Percentiles rank a stretch among this genome's conserved stretches.
Evolutionary conservation across 2,329 filamentous ascomycete genomes (phyloP).

Genomic region (Neurospora sp.): DNA sequence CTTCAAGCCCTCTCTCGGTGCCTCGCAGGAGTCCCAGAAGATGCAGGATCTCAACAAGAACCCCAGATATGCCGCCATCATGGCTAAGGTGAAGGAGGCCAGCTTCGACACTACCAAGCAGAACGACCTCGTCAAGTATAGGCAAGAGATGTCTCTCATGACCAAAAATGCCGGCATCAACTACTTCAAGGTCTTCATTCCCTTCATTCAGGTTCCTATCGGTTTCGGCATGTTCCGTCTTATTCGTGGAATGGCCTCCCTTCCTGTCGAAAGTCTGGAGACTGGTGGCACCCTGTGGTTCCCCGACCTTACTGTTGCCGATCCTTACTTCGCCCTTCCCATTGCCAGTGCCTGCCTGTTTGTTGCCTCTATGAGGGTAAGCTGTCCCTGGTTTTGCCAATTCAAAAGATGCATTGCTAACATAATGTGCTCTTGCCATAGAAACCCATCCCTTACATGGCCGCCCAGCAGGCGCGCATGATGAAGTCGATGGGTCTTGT

Average conservation of each 20-base stretch:
- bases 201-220: conserved; percentile 53
- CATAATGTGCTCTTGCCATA: conserved; percentile 3
- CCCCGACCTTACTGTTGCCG: conserved; percentile 60
- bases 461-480: conserved; percentile 21
- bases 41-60: conserved; percentile 47
- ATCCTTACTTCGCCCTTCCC: conserved; percentile 73
- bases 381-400: conserved; percentile 15
- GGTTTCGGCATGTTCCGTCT: conserved; percentile 76
- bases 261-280: conserved; percentile 75
- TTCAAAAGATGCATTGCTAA: not conserved
- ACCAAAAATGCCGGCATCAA: conserved; percentile 47
- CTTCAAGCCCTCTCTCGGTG: conserved; percentile 54
- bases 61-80: conserved; percentile 42
- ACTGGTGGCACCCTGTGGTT: conserved; percentile 69
- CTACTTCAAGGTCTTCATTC: conserved; percentile 38
- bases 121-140: conserved; percentile 33
- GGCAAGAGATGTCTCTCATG: conserved; percentile 38
- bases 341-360: conserved; percentile 46
- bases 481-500: conserved; percentile 26
- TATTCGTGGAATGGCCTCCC: conserved; percentile 58
- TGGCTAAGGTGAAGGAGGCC: conserved; percentile 41
- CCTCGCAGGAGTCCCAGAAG: conserved; percentile 52
- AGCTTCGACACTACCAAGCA: conserved; percentile 33
- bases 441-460: conserved; percentile 26
- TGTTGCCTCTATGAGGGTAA: conserved; percentile 48